Evolutionary conservation across 495 filamentous ascomycete genomes (phyloP), one percentile per base, ranked within the genome.

Genomic region (Thozetella sp.): DNA sequence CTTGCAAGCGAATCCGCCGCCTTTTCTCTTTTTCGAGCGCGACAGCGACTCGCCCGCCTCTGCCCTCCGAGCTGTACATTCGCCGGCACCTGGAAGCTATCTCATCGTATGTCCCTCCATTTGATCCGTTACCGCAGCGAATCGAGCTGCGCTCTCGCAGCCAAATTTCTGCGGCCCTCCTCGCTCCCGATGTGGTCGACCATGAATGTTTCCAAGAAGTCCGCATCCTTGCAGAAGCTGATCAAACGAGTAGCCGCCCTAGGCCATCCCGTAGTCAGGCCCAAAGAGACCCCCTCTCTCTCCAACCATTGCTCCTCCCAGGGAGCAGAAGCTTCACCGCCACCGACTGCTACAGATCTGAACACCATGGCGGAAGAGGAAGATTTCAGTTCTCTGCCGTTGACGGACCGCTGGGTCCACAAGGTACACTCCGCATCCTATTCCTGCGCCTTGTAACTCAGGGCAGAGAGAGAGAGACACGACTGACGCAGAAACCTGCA

Each of bases 351-450:
- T 22, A 55, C 34, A 62, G 11, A 51, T 53, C 58, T 61, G 54
- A 64, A 55, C 62, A 67, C 55, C 57, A 90, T 90, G 88, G 86
- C 85, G 19, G 88, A 90, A 66, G 91, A 93, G 71, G 91, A 93
- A 62, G 93, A 97, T 70, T 96, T 90, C 70, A 91, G 86, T 73
- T 84, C 87, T 62, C 78, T 97, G 51, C 90, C 93, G 15, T 75
- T 97, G 43, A 83, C 87, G 10, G 93, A 97, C 57, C 85, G 92
- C 67, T 96, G 93, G 72, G 73, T 87, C 45, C 93, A 97, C 80
- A 97, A 97, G 85, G 90, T 92, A 68, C 64, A 82, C 67, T 23
- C 34, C 45, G 26, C 22, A 34, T 30, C 22, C 46, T 54, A 52
- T 57, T 30, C 22, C 22, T 12, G n/a, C n/a, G n/a, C n/a, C n/a